Base-by-base conservation (phyloP, 2,329 filamentous ascomycete species). In the Fusarium udum region DNA sequence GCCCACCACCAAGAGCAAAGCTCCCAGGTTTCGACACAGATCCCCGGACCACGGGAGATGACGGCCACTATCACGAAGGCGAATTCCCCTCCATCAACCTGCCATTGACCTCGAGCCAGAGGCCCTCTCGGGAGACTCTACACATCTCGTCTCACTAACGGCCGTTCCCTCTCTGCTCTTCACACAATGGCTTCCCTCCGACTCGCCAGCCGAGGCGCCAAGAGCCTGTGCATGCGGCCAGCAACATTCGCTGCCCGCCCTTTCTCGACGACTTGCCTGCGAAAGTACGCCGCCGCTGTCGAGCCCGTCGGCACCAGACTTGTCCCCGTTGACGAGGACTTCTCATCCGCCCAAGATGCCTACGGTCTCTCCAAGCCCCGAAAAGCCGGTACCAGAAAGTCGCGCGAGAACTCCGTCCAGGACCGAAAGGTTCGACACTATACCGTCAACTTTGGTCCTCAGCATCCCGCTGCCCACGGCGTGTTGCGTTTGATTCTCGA, bases 371-470 rank as follows among this genome's bases (percentile, higher is more conserved):
- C 75, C 79, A 83, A 77, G 78, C 83, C 80, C 59, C 79, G 83
- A 52, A 81, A 83, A 64, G 82, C 83, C 70, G 77, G 79, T 71
- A 81, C 84, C 74, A 84, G 88, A 77, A 84, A 85, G 78, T 80
- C 82, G 73, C 81, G 82, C 76, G 85, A 88, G 74, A 85, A 84
- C 77, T 85, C 83, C 65, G 82, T 89, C 71, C 83, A 81, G 72
- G 83, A 85, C 84, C 92, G 95, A 84, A 98, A 98, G 89, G 93
- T 99, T 82, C 92, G 96, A 77, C 96, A 99, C 86, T 99, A 99
- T 87, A 99, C 96, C 12, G 95, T 99, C 87, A 99, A 99, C 88
- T 99, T 99, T 80, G 96, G 96, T 64, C 96, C 96, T 74, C 96
- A 99, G 88, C 96, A 99, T 88, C 96, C 96, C 43, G 96, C 96